Conservation (phyloP, 2,329 filamentous ascomycete genomes). For the Iodosphaeria phyllophila region DNA sequence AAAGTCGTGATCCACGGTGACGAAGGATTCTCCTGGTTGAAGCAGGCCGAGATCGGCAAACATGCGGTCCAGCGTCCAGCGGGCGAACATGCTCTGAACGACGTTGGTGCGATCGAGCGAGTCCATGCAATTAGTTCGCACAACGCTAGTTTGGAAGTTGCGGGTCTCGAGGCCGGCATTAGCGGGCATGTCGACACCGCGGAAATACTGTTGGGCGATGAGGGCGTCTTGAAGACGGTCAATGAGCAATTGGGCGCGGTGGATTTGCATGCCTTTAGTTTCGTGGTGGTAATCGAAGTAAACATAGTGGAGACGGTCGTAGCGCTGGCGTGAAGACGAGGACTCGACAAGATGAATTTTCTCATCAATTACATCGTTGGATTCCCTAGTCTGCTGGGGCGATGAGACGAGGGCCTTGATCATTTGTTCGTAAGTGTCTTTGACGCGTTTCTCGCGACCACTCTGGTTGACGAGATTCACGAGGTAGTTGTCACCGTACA, state of each 20-base stretch:
- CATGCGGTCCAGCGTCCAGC: slow-evolving; percentile 76
- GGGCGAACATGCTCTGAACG: slow-evolving; percentile 89
- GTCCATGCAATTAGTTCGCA: slow-evolving; percentile 98
- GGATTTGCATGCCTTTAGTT: slow-evolving; percentile 87
- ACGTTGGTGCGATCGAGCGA: slow-evolving; percentile 96
- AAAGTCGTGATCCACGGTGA: slow-evolving; percentile 59
- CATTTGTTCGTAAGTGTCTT: slow-evolving; percentile 86
- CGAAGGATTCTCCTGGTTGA: slow-evolving; percentile 55
- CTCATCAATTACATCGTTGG: slow-evolving; percentile 50
- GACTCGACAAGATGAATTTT: slow-evolving; percentile 66
- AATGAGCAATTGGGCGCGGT: slow-evolving; percentile 73
- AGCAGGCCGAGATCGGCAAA: slow-evolving; percentile 71
- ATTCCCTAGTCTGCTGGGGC: slow-evolving; percentile 44
- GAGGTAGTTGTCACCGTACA: slow-evolving; percentile 93
- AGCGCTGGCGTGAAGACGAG: slow-evolving; percentile 34
- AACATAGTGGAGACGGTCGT: slow-evolving; percentile 80
- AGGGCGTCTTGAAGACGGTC: slow-evolving; percentile 65
- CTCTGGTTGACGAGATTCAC: slow-evolving; percentile 97
- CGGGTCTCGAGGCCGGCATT: slow-evolving; percentile 63
- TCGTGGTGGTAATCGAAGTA: slow-evolving; percentile 99
- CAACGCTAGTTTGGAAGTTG: slow-evolving; percentile 69
- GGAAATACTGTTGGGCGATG: slow-evolving; percentile 74
- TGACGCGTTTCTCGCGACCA: slow-evolving; percentile 74
- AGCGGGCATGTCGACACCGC: slow-evolving; percentile 69
- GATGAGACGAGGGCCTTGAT: slow-evolving; percentile 56